phyloP scores from a whole-genome alignment of 805 yeast genomes.

The Tetrapisispora namnaoensis region DNA sequence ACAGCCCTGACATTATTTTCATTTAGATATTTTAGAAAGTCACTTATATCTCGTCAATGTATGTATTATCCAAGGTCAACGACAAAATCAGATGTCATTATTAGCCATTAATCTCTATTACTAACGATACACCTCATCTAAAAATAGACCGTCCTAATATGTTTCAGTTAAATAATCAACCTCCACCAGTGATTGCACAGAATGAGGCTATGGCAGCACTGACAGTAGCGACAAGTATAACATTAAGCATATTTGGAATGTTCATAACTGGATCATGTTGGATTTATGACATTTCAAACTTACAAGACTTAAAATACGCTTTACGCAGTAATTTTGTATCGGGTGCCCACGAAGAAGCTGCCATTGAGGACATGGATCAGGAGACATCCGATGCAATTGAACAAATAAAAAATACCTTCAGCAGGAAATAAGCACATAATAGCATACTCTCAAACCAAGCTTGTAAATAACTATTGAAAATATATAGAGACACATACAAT shows the following conservation, averaged over 20 bases:
- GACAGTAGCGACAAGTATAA: constrained; percentile 64
- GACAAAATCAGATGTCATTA: too few relatives aligned
- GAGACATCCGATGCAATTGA: neutral
- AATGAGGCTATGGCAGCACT: constrained; percentile 82
- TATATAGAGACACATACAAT: too few relatives aligned
- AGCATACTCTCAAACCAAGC: too few relatives aligned
- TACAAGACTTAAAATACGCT: constrained; percentile 44
- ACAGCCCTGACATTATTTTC: constrained; percentile 64
- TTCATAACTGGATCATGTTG: constrained; percentile 63
- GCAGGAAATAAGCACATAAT: neutral
- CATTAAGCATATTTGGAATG: constrained; percentile 64
- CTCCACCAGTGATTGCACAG: constrained; percentile 70
- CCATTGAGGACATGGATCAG: neutral
- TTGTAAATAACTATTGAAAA: too few relatives aligned
- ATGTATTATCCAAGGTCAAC: constrained; percentile 14
- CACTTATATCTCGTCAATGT: constrained; percentile 63
- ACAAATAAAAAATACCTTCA: neutral
- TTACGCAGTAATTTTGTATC: neutral
- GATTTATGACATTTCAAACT: constrained; percentile 59
- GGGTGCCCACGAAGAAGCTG: neutral
- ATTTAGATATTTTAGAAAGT: constrained; percentile 64
- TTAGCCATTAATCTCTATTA: neutral
- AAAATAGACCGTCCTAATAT: constrained; percentile 48
- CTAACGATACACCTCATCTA: neutral
- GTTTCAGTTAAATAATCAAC: constrained; percentile 78